A percentile compares a stretch with the other conserved stretches of the same genome.
phyloP scores from a whole-genome alignment of 176 grass and related monocot genomes.

The Neostapfia colusana region DNA sequence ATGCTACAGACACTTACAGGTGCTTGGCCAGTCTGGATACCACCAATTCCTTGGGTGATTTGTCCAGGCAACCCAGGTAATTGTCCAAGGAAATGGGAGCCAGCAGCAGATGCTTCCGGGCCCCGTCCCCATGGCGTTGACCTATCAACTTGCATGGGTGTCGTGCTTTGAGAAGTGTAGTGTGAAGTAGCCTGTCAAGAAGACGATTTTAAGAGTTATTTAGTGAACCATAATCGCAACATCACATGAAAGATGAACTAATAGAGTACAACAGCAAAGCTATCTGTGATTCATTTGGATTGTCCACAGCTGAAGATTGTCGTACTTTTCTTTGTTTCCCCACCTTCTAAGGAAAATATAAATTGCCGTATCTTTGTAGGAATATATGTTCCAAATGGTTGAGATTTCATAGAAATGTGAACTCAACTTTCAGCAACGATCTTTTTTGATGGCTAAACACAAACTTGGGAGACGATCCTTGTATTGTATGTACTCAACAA shows the following conservation, averaged over 20 bases:
- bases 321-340: background rate
- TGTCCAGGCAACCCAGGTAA: slow-evolving; percentile 55
- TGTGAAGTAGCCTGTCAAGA: slow-evolving; percentile 54
- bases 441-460: slow-evolving; percentile 6
- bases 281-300: background rate
- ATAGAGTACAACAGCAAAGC: background rate
- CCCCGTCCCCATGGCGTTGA: slow-evolving; percentile 56
- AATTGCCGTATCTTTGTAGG: background rate
- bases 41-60: slow-evolving; percentile 55
- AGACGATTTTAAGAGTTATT: slow-evolving; percentile 33
- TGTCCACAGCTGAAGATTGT: background rate
- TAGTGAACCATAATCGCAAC: background rate
- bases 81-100: slow-evolving; percentile 60
- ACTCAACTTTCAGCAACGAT: background rate
- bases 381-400: slow-evolving; percentile 6
- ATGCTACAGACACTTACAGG: slow-evolving; percentile 49
- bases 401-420: background rate
- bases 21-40: slow-evolving; percentile 48
- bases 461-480: slow-evolving; percentile 24
- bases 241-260: slow-evolving; percentile 17
- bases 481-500: slow-evolving; percentile 14
- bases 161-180: slow-evolving; percentile 59
- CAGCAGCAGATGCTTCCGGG: slow-evolving; percentile 47
- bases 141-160: slow-evolving; percentile 69
- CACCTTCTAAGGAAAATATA: background rate